Evolutionary conservation across 352 stramenopile genomes (phyloP).

Genomic region (Pythium grandisporangium): DNA sequence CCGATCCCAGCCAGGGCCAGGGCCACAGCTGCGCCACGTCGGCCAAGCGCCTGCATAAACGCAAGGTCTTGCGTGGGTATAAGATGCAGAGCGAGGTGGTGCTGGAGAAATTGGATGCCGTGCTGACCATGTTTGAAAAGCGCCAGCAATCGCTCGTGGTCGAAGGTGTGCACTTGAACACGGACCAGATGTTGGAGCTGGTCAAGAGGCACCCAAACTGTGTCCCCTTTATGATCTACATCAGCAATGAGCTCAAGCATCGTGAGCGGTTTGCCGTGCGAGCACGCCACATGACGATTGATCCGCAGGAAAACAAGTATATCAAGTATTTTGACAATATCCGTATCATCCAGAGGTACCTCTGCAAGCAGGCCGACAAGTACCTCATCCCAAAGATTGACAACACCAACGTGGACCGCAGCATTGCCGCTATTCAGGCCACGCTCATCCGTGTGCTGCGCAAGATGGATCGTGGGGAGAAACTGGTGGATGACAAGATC

Average conservation of each 20-base stretch:
- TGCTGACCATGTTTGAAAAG: slow-evolving; percentile 81
- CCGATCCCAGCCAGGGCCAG: too few species aligned
- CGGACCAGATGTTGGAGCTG: slow-evolving; percentile 68
- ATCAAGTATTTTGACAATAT: slow-evolving; percentile 90
- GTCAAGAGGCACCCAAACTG: slow-evolving; percentile 76
- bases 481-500: slow-evolving; percentile 65
- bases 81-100: slow-evolving; percentile 76
- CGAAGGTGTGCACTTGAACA: slow-evolving; percentile 82
- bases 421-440: slow-evolving; percentile 78
- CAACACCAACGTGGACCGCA: slow-evolving; percentile 85
- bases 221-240: slow-evolving; percentile 86
- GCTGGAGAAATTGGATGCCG: slow-evolving; percentile 73
- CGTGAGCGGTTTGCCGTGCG: slow-evolving; percentile 79
- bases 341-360: slow-evolving; percentile 79
- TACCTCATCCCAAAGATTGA: slow-evolving; percentile 85
- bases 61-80: slow-evolving; percentile 74
- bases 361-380: slow-evolving; percentile 79
- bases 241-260: slow-evolving; percentile 85
- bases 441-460: slow-evolving; percentile 77
- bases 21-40: slow-evolving; percentile 63
- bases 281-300: slow-evolving; percentile 82
- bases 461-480: slow-evolving; percentile 68
- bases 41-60: slow-evolving; percentile 65
- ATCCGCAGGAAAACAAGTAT: slow-evolving; percentile 86
- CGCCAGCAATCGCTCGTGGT: slow-evolving; percentile 79